Conservation (phyloP, 228 moss, liverwort and hornwort genomes). For the Sphagnum fallax region DNA sequence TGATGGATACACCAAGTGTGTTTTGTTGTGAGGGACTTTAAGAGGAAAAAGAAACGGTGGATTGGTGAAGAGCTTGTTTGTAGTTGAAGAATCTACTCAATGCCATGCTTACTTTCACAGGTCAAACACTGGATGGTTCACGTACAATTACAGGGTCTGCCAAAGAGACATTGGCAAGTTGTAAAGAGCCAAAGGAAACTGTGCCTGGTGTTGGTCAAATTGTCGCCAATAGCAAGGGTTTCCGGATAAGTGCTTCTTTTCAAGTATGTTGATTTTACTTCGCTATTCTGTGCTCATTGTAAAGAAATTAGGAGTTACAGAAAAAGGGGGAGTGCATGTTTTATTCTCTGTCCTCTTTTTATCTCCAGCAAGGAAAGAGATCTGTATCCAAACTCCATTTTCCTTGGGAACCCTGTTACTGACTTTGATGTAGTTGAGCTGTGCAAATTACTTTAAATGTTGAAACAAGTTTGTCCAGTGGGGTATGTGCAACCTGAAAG, state of each 20-base stretch:
- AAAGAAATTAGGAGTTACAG: not conserved
- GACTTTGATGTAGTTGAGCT: no score
- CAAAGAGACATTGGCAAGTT: constrained; percentile 19
- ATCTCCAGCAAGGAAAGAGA: not conserved
- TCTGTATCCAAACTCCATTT: not conserved
- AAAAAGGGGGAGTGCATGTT: not conserved
- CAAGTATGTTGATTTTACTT: constrained; percentile 39
- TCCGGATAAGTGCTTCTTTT: constrained; percentile 76
- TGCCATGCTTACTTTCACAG: constrained; percentile 13
- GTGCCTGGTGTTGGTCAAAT: constrained; percentile 29
- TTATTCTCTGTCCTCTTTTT: not conserved
- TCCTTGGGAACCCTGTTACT: not conserved
- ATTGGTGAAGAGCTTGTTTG: not conserved
- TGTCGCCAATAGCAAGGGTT: constrained; percentile 55
- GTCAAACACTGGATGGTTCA: constrained; percentile 17
- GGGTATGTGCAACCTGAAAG: not conserved
- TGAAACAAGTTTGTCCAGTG: not conserved
- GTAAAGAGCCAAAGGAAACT: constrained; percentile 40
- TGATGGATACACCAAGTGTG: no score
- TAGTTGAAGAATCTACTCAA: not conserved
- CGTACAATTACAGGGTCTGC: constrained; percentile 22
- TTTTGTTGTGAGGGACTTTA: no score
- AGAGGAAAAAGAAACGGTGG: no score
- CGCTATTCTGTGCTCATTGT: not conserved
- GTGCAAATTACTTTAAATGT: no score